Conservation (phyloP, 176 grass and related monocot genomes). For the Phyllostachys edulis region DNA sequence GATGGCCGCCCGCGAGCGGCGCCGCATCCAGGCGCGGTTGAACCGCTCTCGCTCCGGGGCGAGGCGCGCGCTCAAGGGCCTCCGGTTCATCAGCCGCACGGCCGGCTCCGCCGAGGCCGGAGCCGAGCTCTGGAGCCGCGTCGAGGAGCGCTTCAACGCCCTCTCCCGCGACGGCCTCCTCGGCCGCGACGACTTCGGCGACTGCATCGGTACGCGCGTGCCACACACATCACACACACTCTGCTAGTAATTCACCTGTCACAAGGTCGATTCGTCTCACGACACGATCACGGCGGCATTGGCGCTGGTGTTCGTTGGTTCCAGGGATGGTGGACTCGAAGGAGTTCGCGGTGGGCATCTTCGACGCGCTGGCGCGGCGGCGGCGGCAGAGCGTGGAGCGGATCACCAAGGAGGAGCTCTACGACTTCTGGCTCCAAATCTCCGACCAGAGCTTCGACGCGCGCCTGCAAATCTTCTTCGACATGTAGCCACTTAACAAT, state of each 20-base stretch:
- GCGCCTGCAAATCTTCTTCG: slow-evolving; percentile 97
- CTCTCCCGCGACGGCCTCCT: slow-evolving; percentile 77
- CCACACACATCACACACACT: neutral
- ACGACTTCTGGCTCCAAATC: slow-evolving; percentile 99
- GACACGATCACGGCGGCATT: neutral
- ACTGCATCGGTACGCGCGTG: slow-evolving; percentile 70
- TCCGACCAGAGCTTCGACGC: slow-evolving; percentile 99
- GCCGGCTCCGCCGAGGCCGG: slow-evolving; percentile 38
- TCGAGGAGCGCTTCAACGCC: slow-evolving; percentile 65
- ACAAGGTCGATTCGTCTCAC: no score
- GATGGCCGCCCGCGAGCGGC: slow-evolving; percentile 61
- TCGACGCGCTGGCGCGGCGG: slow-evolving; percentile 85
- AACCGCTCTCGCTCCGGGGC: slow-evolving; percentile 65
- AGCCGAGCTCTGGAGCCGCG: slow-evolving; percentile 52
- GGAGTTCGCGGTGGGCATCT: slow-evolving; percentile 90
- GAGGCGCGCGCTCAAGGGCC: slow-evolving; percentile 59
- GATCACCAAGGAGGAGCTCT: slow-evolving; percentile 90
- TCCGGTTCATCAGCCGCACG: slow-evolving; percentile 81
- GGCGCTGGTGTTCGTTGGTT: no score
- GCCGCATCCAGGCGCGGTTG: slow-evolving; percentile 57
- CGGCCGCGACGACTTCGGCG: slow-evolving; percentile 93
- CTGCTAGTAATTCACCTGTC: neutral
- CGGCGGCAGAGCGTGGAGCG: slow-evolving; percentile 72
- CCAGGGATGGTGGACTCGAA: slow-evolving; percentile 96
- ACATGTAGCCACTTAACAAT: slow-evolving; percentile 55